Percentiles rank a stretch among this genome's conserved stretches.
Conservation (phyloP, 163 green algal genomes). For the Chloromonas sp. region DNA sequence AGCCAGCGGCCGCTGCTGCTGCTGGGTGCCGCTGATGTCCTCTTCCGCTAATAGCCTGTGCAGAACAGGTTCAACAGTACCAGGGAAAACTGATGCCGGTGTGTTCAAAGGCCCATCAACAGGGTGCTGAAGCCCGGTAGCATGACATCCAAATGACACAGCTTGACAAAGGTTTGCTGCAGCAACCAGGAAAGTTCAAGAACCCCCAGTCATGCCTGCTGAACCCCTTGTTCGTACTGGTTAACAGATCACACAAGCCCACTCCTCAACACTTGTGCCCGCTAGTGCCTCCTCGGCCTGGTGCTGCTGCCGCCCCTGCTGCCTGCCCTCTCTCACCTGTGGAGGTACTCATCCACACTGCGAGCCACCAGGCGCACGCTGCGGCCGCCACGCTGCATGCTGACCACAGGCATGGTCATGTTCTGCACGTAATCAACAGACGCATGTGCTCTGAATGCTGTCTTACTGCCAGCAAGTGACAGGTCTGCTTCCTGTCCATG, state of each 20-base stretch:
- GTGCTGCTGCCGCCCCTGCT: background rate
- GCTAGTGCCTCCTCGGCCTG: background rate
- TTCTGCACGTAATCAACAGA: constrained; percentile 3
- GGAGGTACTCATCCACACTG: constrained; percentile 65
- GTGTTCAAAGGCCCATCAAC: too few species aligned
- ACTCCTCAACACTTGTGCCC: background rate
- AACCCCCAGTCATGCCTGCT: background rate
- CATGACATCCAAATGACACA: background rate
- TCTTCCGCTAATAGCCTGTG: constrained; percentile 58
- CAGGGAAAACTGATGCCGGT: too few species aligned
- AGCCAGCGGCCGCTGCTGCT: constrained; percentile 19
- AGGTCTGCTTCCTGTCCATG: background rate
- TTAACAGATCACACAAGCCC: background rate
- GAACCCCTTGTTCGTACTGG: background rate
- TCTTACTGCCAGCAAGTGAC: background rate
- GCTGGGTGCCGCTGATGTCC: constrained; percentile 24
- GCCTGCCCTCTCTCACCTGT: constrained; percentile 34
- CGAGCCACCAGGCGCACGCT: constrained; percentile 53
- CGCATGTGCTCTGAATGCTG: background rate
- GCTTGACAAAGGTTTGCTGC: background rate
- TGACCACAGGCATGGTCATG: constrained; percentile 47
- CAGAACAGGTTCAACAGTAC: background rate
- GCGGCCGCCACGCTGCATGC: constrained; percentile 35
- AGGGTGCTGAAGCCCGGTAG: too few species aligned
- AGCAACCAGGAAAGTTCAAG: background rate